Conservation (phyloP, 768 basidiomycete species). For the Suillus occidentalis region DNA sequence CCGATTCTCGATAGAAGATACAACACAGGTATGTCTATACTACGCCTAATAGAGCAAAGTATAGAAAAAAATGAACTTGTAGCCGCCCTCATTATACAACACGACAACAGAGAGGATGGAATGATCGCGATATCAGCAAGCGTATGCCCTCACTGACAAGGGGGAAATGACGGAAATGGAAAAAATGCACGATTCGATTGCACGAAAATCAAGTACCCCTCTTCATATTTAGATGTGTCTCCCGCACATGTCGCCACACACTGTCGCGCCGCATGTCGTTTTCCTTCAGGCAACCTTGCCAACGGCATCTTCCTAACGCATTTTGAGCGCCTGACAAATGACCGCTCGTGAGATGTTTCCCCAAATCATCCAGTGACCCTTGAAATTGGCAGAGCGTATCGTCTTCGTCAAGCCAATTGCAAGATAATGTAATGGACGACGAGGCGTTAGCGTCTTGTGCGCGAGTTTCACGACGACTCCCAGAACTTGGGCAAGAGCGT, state of each 20-base stretch:
- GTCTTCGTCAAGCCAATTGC: background rate
- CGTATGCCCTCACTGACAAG: background rate
- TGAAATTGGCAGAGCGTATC: background rate
- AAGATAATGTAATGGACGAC: background rate
- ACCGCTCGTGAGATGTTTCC: background rate
- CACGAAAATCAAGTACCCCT: background rate
- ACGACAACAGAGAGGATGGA: background rate
- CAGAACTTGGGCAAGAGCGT: no score
- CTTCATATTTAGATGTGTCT: background rate
- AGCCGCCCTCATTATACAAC: background rate
- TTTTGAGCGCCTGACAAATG: background rate
- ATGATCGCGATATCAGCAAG: background rate
- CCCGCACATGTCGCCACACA: background rate
- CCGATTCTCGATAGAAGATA: background rate
- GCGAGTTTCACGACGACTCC: no score
- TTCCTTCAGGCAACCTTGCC: background rate
- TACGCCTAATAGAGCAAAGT: background rate
- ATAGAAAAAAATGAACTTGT: background rate
- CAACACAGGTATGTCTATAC: background rate
- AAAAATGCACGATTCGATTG: background rate
- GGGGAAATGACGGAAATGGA: background rate
- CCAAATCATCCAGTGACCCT: background rate
- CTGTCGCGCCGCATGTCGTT: background rate
- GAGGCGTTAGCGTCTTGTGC: background rate
- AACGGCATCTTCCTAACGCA: background rate